These are phyloP conservation scores for Mytilinidion resinicola DNA, from an alignment of 495 filamentous ascomycete genomes.

Conservation along the genomic window DNA sequence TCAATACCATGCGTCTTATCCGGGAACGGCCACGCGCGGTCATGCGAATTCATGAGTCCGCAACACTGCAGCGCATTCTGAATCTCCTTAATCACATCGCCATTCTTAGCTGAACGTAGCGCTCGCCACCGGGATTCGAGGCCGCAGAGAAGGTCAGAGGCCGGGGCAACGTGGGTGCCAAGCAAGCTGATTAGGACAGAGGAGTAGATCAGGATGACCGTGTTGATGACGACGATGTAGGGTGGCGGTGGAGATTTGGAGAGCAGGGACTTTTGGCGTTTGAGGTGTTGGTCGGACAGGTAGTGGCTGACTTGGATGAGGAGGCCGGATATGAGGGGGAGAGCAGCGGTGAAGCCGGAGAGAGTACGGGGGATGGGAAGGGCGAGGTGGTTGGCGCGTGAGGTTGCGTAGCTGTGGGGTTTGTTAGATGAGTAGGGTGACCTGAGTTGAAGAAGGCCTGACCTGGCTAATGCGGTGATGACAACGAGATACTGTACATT, in stretches of 20 bases:
- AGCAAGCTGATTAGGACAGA: constrained; percentile 51
- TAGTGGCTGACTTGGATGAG: constrained; percentile 45
- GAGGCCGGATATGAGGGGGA: constrained; percentile 46
- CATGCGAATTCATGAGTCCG: constrained; percentile 49
- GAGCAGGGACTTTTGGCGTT: constrained; percentile 28
- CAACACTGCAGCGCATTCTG: constrained; percentile 63
- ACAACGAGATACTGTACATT: constrained; percentile 31
- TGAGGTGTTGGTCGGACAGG: constrained; percentile 32
- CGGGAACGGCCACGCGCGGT: constrained; percentile 55
- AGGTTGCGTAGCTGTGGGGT: constrained; percentile 45
- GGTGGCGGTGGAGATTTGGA: constrained; percentile 33
- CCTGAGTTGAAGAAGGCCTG: neutral
- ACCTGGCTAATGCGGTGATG: constrained; percentile 29
- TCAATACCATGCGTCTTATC: constrained; percentile 19
- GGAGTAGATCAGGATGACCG: constrained; percentile 39
- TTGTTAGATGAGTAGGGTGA: neutral
- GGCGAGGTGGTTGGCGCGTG: constrained; percentile 42
- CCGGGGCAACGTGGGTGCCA: constrained; percentile 47
- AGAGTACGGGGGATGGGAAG: constrained; percentile 47
- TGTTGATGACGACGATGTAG: constrained; percentile 39
- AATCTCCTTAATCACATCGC: constrained; percentile 48
- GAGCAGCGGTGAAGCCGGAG: constrained; percentile 44
- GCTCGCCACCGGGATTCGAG: constrained; percentile 50
- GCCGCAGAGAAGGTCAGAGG: constrained; percentile 42
- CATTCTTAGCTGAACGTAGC: constrained; percentile 46